phyloP scores from a whole-genome alignment of 2,329 filamentous ascomycete species.

The Alternaria triticimaculans region DNA sequence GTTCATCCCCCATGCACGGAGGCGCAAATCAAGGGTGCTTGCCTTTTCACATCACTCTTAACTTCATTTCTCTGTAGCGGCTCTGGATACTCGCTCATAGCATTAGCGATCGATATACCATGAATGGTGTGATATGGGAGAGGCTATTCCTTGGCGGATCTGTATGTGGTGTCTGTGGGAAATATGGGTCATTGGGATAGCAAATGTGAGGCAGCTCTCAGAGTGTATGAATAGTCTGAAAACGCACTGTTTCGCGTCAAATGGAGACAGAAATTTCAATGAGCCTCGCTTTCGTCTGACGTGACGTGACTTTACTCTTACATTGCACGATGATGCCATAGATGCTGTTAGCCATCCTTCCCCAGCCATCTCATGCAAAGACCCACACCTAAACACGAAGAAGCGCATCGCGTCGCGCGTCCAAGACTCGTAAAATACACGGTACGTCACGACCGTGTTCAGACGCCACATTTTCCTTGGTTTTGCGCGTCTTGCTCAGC shows the following conservation, averaged over 20 bases:
- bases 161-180: conserved; percentile 17
- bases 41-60: conserved; percentile 34
- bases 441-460: conserved; percentile 15
- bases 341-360: not conserved
- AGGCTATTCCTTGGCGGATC: conserved; percentile 36
- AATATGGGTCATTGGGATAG: conserved; percentile 10
- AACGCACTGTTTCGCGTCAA: conserved; percentile 23
- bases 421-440: not conserved
- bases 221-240: conserved; percentile 35
- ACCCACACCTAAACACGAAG: not conserved
- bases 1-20: conserved; percentile 31
- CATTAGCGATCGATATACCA: conserved; percentile 41
- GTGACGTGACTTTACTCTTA: not conserved
- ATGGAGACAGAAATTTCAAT: conserved; percentile 24
- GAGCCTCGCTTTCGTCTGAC: not conserved
- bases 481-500: conserved; percentile 4
- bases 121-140: conserved; percentile 33
- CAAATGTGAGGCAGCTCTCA: conserved; percentile 9
- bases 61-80: conserved; percentile 46
- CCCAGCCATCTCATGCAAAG: conserved; percentile 6
- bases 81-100: conserved; percentile 47
- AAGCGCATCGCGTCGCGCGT: conserved; percentile 6
- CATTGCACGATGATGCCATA: not conserved
- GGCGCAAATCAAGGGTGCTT: conserved; percentile 30
- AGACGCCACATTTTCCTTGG: conserved; percentile 3